Evolutionary conservation across 2,329 filamentous ascomycete species (phyloP).

Genomic region (Neopestalotiopsis sp.): DNA sequence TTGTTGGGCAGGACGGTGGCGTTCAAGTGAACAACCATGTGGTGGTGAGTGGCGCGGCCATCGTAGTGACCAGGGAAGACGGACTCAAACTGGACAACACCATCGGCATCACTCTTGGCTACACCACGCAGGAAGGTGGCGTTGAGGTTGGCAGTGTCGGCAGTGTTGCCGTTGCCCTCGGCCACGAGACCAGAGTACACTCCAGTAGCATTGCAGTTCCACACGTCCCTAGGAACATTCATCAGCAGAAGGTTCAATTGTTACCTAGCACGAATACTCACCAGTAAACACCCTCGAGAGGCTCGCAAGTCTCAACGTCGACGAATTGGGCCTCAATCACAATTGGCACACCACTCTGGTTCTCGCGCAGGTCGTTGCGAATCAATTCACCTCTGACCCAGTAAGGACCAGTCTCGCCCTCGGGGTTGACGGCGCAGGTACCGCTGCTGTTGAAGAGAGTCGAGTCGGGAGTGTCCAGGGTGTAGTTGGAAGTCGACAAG

Average conservation of each 20-base stretch:
- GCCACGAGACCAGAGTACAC: conserved; percentile 51
- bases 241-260: neutral
- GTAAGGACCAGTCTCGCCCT: conserved; percentile 59
- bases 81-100: conserved; percentile 46
- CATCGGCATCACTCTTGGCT: conserved; percentile 44
- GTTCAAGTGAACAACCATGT: conserved; percentile 50
- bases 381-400: conserved; percentile 57
- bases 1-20: conserved; percentile 43
- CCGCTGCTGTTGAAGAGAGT: conserved; percentile 47
- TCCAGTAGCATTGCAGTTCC: conserved; percentile 51
- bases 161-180: conserved; percentile 46
- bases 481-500: conserved; percentile 41
- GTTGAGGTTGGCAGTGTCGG: conserved; percentile 43
- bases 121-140: conserved; percentile 47
- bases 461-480: conserved; percentile 35
- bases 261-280: neutral
- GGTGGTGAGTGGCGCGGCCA: conserved; percentile 51
- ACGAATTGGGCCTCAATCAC: conserved; percentile 58
- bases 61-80: conserved; percentile 52
- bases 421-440: conserved; percentile 55
- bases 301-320: conserved; percentile 57
- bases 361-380: conserved; percentile 51
- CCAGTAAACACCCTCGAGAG: conserved; percentile 50
- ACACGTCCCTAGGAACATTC: conserved; percentile 44
- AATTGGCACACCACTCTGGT: conserved; percentile 52